phyloP scores from a whole-genome alignment of 2,329 filamentous ascomycete genomes.

The Botrytis sinoallii region DNA sequence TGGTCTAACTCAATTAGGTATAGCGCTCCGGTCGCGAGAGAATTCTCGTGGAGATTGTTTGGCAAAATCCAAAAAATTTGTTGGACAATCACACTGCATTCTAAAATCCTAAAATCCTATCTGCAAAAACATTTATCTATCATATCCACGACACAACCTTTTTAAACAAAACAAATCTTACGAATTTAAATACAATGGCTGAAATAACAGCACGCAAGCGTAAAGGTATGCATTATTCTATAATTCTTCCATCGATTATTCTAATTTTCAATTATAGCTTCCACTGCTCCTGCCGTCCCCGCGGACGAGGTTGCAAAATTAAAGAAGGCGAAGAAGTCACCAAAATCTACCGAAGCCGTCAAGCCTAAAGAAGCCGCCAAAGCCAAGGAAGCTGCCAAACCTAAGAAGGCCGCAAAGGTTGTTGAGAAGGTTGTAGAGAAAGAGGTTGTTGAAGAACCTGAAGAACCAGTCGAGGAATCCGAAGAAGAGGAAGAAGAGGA shows the following conservation, averaged over 20 bases:
- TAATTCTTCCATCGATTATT: not conserved
- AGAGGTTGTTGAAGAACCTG: constrained; percentile 18
- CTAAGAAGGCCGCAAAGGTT: constrained; percentile 22
- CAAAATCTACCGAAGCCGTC: constrained; percentile 5
- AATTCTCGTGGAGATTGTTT: constrained; percentile 4
- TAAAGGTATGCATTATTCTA: constrained; percentile 42
- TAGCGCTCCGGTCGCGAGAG: not conserved
- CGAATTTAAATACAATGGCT: not conserved
- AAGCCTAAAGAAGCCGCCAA: constrained; percentile 6
- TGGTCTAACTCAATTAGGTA: not conserved
- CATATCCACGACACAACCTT: not conserved
- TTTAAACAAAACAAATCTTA: too few relatives aligned
- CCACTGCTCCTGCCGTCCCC: constrained; percentile 38
- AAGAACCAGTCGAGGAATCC: constrained; percentile 15
- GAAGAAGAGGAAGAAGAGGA: constrained; percentile 41
- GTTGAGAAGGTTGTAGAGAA: constrained; percentile 22
- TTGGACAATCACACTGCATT: not conserved
- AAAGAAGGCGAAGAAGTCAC: constrained; percentile 42
- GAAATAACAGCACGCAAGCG: constrained; percentile 55
- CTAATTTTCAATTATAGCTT: constrained; percentile 21
- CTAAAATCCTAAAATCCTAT: constrained; percentile 1
- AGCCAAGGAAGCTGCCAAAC: constrained; percentile 35
- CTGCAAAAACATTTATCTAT: not conserved
- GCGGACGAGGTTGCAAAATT: constrained; percentile 37
- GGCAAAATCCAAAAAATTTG: constrained; percentile 16